Evolutionary conservation across 345 rosid genomes (phyloP), one percentile per base, ranked within the genome.

Genomic region (Anacardium occidentale): DNA sequence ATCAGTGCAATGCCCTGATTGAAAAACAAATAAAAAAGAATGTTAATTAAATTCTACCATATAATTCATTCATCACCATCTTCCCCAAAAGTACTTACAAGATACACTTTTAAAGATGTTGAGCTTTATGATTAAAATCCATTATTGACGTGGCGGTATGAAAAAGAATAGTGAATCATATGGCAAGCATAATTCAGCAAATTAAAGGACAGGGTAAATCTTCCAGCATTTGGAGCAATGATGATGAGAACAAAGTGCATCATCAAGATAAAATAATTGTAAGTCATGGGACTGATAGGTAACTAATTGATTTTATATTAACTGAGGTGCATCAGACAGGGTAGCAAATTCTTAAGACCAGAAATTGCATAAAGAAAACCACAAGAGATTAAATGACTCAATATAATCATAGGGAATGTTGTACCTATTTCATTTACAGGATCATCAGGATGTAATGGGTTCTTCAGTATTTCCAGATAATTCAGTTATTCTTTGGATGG

Each of bases 1-100:
- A 96, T 91, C 79, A 96, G 76, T 8, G 98, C 97, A 81, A 96
- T 91, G 71, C 99, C 99, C 98, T 91, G 84, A 61, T 79, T 75
- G 24, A 55, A 78, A 6, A 81, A 75, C 32, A 76, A 62, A 37
- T 8, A 73, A 68, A 71, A 60, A 60, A 50, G 15, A 64, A 18
- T 11, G 75, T 68, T 55, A 79, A 60, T 62, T 62, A 17, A 74
- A 57, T 24, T 22, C 40, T 29, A 5, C 25, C 61, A 71, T 26
- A 45, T 24, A 37, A 45, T 15, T 70, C 52, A 50, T 70, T n/a
- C 58, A 71, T 52, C 56, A 26, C 48, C 52, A 54, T 54, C 53
- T 37, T 7, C 21, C 24, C 53, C 56, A 53, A 37, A 54, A 45
- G 42, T 7, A 68, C 40, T 18, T 13, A 10, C 22, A 40, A 40